Evolutionary conservation across 345 rosid genomes (phyloP).

Genomic region (Syzygium oleosum): DNA sequence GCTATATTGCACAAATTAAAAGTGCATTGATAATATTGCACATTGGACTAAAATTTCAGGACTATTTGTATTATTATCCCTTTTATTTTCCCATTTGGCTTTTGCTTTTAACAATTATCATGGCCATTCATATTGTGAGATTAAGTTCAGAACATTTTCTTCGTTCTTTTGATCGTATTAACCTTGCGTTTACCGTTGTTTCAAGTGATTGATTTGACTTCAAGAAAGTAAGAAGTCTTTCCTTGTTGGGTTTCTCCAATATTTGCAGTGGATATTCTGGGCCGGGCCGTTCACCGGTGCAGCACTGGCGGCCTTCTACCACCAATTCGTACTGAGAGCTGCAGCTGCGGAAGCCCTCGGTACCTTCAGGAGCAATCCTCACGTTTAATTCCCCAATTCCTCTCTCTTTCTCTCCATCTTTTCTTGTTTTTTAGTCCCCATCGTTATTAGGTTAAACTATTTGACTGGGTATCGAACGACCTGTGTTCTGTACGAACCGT

Average conservation of each 20-base stretch:
- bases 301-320: slow-evolving; percentile 81
- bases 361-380: slow-evolving; percentile 74
- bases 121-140: neutral
- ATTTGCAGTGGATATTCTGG: slow-evolving; percentile 78
- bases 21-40: too few species aligned
- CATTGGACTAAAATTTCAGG: too few species aligned
- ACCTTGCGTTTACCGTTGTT: neutral
- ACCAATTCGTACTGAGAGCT: slow-evolving; percentile 76
- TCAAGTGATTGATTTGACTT: neutral
- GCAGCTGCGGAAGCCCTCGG: slow-evolving; percentile 75
- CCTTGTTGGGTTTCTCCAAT: neutral
- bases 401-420: neutral
- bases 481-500: neutral
- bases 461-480: neutral
- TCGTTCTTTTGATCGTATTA: neutral
- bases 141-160: neutral
- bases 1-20: too few species aligned
- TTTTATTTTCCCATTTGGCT: too few species aligned
- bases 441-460: neutral
- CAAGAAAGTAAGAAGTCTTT: neutral
- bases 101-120: too few species aligned
- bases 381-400: neutral
- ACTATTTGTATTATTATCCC: too few species aligned
- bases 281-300: slow-evolving; percentile 88
- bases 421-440: neutral